A percentile compares a stretch with the other conserved stretches of the same genome.
phyloP scores from a whole-genome alignment of 306 rosid species.

The Lupinus albus region DNA sequence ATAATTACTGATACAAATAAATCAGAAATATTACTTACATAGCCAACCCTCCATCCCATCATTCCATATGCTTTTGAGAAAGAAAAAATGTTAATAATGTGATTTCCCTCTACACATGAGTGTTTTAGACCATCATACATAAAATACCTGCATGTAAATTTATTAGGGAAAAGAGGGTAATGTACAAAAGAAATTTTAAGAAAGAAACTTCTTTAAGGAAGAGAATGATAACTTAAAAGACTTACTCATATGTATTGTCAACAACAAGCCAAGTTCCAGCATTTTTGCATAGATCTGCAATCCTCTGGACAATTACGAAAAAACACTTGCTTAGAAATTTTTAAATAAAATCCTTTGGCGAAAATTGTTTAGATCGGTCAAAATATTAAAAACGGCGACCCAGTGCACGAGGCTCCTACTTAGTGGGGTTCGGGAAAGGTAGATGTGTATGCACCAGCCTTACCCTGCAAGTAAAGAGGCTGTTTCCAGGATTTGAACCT shows the following conservation, averaged over 20 bases:
- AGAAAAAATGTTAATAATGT: conserved; percentile 82
- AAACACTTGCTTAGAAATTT: conserved; percentile 41
- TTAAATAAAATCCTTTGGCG: not conserved
- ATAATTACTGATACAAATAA: conserved; percentile 1
- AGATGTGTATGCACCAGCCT: no score
- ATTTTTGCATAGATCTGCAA: conserved; percentile 69
- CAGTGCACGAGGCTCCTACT: no score
- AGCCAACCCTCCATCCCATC: conserved; percentile 99
- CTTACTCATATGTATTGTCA: conserved; percentile 93
- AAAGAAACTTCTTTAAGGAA: not conserved
- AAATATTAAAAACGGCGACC: no score
- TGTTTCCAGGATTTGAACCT: no score
- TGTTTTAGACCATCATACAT: conserved; percentile 88
- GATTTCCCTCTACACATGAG: conserved; percentile 85
- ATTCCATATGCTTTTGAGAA: conserved; percentile 97
- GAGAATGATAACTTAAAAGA: conserved; percentile 3
- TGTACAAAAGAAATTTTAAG: no score
- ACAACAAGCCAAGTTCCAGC: conserved; percentile 92
- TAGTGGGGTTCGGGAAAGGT: no score
- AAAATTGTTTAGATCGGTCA: conserved; percentile 17
- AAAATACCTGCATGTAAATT: conserved; percentile 72
- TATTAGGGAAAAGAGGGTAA: not conserved
- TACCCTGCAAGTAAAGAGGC: no score
- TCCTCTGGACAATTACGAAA: conserved; percentile 65
- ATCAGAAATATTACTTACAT: conserved; percentile 57